Evolutionary conservation across 2,329 filamentous ascomycete genomes (phyloP).

Genomic region (Fusarium temperatum): DNA sequence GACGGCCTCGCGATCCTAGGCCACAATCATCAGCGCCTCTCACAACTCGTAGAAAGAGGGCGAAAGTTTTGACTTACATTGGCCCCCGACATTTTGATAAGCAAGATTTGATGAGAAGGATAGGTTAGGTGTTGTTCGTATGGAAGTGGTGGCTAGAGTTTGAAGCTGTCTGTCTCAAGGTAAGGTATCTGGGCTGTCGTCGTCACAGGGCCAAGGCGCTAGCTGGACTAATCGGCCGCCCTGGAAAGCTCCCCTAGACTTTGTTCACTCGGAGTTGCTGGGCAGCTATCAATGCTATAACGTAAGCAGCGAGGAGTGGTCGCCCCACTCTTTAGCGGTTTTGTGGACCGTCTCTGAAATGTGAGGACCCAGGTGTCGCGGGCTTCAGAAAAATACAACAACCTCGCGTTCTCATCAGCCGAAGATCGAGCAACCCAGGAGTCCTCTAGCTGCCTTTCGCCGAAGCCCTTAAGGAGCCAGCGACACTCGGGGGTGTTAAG

Average conservation of each 20-base stretch:
- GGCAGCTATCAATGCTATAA: slow-evolving; percentile 21
- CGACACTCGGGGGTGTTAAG: neutral
- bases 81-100: slow-evolving; percentile 46
- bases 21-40: slow-evolving; percentile 21
- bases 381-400: slow-evolving; percentile 36
- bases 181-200: neutral
- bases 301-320: slow-evolving; percentile 11
- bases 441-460: neutral
- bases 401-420: slow-evolving; percentile 23
- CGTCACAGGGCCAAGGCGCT: slow-evolving; percentile 28
- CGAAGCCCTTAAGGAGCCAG: neutral
- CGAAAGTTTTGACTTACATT: slow-evolving; percentile 33
- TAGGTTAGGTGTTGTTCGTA: neutral
- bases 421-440: neutral
- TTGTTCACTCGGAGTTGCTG: slow-evolving; percentile 14
- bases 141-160: neutral
- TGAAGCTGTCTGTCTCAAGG: slow-evolving; percentile 18
- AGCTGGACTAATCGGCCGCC: neutral
- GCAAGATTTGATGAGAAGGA: slow-evolving; percentile 1
- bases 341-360: slow-evolving; percentile 1
- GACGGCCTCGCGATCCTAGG: slow-evolving; percentile 90
- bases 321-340: neutral
- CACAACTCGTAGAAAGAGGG: neutral
- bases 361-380: slow-evolving; percentile 6
- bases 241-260: neutral